Conservation (phyloP, 768 basidiomycete genomes). For the Mycena filopes region DNA sequence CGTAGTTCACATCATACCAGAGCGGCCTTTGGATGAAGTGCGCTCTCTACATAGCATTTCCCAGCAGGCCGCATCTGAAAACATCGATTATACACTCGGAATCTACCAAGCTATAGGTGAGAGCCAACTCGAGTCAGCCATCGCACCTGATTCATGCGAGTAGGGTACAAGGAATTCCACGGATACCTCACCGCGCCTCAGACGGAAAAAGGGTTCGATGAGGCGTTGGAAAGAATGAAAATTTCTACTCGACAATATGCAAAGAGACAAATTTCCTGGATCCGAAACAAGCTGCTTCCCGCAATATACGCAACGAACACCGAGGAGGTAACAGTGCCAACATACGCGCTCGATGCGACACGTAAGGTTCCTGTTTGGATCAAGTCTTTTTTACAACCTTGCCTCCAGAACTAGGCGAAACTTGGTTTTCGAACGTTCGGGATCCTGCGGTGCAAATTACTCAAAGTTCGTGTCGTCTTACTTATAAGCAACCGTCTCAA, state of each 20-base stretch:
- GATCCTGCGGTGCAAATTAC: slow-evolving; percentile 60
- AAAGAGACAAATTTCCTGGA: slow-evolving; percentile 91
- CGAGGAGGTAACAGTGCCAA: slow-evolving; percentile 44
- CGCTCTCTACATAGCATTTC: slow-evolving; percentile 51
- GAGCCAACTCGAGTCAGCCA: neutral
- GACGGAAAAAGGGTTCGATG: slow-evolving; percentile 55
- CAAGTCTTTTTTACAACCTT: neutral
- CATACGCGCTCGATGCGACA: slow-evolving; percentile 75
- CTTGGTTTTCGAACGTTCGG: slow-evolving; percentile 69
- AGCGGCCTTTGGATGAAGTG: slow-evolving; percentile 87
- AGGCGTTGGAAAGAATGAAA: slow-evolving; percentile 84
- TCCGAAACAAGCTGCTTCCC: slow-evolving; percentile 89
- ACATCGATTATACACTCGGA: slow-evolving; percentile 78
- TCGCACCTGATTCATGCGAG: slow-evolving; percentile 22
- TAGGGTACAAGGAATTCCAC: slow-evolving; percentile 95
- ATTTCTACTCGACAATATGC: slow-evolving; percentile 90
- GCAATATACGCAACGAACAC: slow-evolving; percentile 63
- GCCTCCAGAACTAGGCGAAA: slow-evolving; percentile 57
- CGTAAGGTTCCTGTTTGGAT: slow-evolving; percentile 48
- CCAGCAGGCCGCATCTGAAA: slow-evolving; percentile 10
- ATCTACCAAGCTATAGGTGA: slow-evolving; percentile 95
- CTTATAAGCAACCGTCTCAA: neutral
- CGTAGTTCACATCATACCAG: slow-evolving; percentile 48
- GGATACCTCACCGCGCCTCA: slow-evolving; percentile 63
- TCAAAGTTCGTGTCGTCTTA: slow-evolving; percentile 50